Percentiles rank a stretch among this genome's conserved stretches.
Conservation (phyloP, 768 basidiomycete genomes). For the Glaciozyma antarctica region DNA sequence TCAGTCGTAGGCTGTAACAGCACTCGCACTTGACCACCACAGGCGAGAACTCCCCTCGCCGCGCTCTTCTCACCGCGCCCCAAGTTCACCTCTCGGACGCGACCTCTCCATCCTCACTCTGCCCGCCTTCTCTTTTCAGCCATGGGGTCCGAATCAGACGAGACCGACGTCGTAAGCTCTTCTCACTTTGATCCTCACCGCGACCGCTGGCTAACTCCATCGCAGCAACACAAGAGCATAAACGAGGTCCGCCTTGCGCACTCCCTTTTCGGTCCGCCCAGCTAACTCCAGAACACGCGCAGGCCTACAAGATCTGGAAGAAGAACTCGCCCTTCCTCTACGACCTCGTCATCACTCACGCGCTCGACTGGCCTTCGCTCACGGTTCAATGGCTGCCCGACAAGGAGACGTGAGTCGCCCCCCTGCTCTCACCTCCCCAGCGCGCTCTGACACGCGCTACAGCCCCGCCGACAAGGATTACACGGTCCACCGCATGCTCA, state of each 20-base stretch:
- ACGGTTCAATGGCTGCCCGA: conserved; percentile 99
- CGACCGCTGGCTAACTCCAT: background rate
- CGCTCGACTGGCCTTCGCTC: conserved; percentile 92
- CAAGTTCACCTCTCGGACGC: background rate
- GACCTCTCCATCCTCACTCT: background rate
- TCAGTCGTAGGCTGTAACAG: no score
- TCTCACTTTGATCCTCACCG: background rate
- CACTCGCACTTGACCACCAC: no score
- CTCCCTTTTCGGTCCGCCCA: background rate
- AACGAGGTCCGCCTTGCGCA: conserved; percentile 25
- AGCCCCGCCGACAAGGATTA: conserved; percentile 89
- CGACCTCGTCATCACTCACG: conserved; percentile 93
- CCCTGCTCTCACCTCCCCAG: background rate
- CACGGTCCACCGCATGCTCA: conserved; percentile 82
- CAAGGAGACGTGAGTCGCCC: conserved; percentile 67
- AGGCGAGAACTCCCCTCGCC: no score
- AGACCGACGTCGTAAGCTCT: conserved; percentile 18
- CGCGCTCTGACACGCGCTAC: conserved; percentile 8
- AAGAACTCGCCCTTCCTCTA: conserved; percentile 80
- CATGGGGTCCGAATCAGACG: conserved; percentile 23
- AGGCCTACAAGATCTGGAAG: conserved; percentile 36
- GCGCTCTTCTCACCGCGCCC: no score
- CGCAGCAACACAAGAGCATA: conserved; percentile 31
- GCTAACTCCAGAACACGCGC: background rate
- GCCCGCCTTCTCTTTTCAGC: background rate